Conservation (phyloP, 495 filamentous ascomycete genomes). For the Neurospora terricola region DNA sequence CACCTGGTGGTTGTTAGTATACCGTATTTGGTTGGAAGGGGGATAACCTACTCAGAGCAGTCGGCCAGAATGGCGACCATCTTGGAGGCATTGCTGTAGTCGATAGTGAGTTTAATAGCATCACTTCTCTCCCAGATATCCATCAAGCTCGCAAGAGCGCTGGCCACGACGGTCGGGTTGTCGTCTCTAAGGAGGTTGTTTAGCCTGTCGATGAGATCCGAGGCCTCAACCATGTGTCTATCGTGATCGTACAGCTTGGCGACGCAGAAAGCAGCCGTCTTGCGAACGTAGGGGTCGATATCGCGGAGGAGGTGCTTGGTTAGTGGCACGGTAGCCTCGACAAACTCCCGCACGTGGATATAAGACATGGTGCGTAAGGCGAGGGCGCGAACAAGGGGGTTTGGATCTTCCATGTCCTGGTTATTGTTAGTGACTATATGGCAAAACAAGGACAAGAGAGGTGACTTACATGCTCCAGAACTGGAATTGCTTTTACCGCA, state of each 20-base stretch:
- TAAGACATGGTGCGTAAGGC: constrained; percentile 95
- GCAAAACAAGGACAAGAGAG: not conserved
- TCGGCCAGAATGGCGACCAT: constrained; percentile 93
- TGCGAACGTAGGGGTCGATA: constrained; percentile 90
- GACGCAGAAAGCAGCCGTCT: constrained; percentile 93
- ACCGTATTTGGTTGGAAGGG: not conserved
- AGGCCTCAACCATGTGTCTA: constrained; percentile 75
- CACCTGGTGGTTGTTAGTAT: constrained; percentile 50
- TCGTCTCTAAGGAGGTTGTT: constrained; percentile 88
- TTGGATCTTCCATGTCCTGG: constrained; percentile 89
- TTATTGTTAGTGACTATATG: constrained; percentile 5
- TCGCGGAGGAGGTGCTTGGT: constrained; percentile 79
- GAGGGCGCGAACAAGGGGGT: constrained; percentile 86
- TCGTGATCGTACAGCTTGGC: constrained; percentile 98
- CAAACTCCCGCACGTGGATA: constrained; percentile 92
- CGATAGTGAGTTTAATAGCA: constrained; percentile 94
- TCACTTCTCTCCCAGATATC: constrained; percentile 99
- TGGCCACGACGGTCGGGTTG: constrained; percentile 94
- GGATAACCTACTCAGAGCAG: constrained; percentile 78
- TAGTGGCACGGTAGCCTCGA: constrained; percentile 78
- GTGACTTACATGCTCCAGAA: constrained; percentile 61
- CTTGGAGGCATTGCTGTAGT: constrained; percentile 94
- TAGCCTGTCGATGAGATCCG: constrained; percentile 84
- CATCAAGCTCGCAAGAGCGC: constrained; percentile 82
- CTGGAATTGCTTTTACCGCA: constrained; percentile 85